Evolutionary conservation across 768 basidiomycete species (phyloP), one percentile per base, ranked within the genome.

Genomic region (Panus rudis): DNA sequence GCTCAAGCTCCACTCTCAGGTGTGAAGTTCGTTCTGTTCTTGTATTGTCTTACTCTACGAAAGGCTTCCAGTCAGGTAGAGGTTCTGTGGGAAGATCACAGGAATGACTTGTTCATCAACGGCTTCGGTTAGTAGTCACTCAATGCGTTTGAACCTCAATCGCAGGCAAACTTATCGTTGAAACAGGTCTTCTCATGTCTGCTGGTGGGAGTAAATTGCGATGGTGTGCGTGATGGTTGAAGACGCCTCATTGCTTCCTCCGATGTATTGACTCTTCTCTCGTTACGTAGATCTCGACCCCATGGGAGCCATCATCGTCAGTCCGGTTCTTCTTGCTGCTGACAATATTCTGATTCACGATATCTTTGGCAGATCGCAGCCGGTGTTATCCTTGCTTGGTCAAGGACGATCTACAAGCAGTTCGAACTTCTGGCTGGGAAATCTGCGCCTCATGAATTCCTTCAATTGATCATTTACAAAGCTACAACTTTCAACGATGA

Each of bases 81-180:
- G 35, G 79, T 96, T n/a, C 74, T 96, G 22, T 97, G 91, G 92
- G 89, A 96, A 62, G 94, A 98, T 58, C 93, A 97, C 51, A 72
- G 93, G 52, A 97, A 92, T 55, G 94, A 94, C 55, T 59, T 92
- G n/a, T 87, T 79, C 58, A 80, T 91, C 58, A 92, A 92, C 55
- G 67, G 74, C 20, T 84, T 87, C 48, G 83, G 84, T 83, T 48
- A 25, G 71, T 43, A 3, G 22, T 13, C 22, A 35, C 34, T 19
- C 28, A n/a, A n/a, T 31, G 5, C 32, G 48, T 22, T 22, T 21
- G 19, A n/a, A 34, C 17, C 16, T 35, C 32, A 35, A 13, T 37
- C 42, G 26, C 31, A 22, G 10, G 22, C 25, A 11, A n/a, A n/a
- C n/a, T n/a, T n/a, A n/a, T n/a, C n/a, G n/a, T n/a, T n/a, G n/a